A percentile compares a stretch with the other conserved stretches of the same genome.
phyloP scores from a whole-genome alignment of 805 yeast genomes.

The Kodamaea laetipori region DNA sequence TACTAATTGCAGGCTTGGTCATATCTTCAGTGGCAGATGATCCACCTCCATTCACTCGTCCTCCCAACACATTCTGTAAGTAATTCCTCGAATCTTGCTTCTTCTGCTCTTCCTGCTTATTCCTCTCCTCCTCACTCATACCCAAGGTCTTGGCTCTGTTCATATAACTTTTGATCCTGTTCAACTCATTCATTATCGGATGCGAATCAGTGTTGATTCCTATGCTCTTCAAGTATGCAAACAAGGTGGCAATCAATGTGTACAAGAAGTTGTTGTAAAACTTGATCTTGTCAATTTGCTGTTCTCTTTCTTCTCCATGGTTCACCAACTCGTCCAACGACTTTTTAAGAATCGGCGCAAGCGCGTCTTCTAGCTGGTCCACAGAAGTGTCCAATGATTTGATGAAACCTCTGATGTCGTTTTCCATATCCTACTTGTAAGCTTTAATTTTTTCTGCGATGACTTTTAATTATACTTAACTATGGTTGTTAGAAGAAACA shows the following conservation, averaged over 20 bases:
- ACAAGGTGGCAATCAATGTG: constrained; percentile 56
- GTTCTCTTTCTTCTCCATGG: constrained; percentile 20
- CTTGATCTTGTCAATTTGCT: constrained; percentile 30
- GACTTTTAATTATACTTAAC: constrained; percentile 2
- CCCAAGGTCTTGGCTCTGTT: constrained; percentile 50
- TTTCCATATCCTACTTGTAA: constrained; percentile 19
- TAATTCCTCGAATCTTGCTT: constrained; percentile 47
- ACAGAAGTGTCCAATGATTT: constrained; percentile 39
- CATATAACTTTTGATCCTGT: constrained; percentile 69
- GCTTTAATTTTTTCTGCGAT: constrained; percentile 8
- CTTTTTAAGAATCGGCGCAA: constrained; percentile 39
- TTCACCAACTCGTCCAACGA: constrained; percentile 40
- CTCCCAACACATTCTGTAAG: constrained; percentile 49
- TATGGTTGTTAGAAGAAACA: constrained; percentile 50
- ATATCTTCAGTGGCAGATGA: constrained; percentile 30
- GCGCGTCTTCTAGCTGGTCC: constrained; percentile 33
- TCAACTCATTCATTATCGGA: constrained; percentile 67
- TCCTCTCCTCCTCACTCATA: constrained; percentile 21
- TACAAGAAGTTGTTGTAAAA: constrained; percentile 49
- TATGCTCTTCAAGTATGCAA: constrained; percentile 57
- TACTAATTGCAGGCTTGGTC: constrained; percentile 53
- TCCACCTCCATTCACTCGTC: constrained; percentile 30
- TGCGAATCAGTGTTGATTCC: constrained; percentile 62
- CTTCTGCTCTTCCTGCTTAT: constrained; percentile 23
- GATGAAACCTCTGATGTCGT: constrained; percentile 44